Conservation (phyloP, 1,284 basidiomycete species). For the Puccinia coronata region DNA sequence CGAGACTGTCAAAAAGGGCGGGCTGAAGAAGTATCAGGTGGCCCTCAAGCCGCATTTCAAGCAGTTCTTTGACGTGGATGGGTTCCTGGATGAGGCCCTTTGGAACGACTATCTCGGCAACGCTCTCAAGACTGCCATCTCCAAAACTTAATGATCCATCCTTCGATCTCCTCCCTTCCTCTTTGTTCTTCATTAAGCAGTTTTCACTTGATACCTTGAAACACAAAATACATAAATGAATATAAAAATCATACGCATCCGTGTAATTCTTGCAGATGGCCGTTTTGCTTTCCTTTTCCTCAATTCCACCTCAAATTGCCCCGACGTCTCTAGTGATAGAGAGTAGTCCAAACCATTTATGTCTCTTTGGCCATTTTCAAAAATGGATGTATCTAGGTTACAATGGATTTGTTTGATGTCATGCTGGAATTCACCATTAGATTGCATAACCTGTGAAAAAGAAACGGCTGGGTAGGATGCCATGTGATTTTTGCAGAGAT, state of each 20-base stretch:
- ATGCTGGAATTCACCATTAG: no score
- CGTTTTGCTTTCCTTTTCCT: background rate
- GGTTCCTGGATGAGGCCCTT: constrained; percentile 25
- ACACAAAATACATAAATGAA: background rate
- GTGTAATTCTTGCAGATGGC: background rate
- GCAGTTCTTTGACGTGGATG: constrained; percentile 44
- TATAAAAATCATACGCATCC: no score
- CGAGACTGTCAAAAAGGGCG: constrained; percentile 28
- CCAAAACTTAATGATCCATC: constrained; percentile 25
- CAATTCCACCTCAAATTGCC: no score
- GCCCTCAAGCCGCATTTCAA: constrained; percentile 34
- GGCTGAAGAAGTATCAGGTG: constrained; percentile 29
- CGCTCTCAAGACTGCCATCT: constrained; percentile 36
- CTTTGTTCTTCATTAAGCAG: background rate
- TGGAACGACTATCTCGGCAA: constrained; percentile 40
- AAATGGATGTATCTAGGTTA: no score
- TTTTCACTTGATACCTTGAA: background rate
- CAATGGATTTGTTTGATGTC: no score
- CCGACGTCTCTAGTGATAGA: no score
- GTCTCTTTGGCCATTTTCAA: no score
- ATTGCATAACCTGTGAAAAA: no score
- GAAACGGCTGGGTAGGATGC: no score
- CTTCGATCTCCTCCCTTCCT: background rate
- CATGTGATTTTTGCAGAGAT: no score
- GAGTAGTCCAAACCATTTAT: no score